phyloP scores from a whole-genome alignment of 1,284 basidiomycete genomes.

The Leccinum proliferum region DNA sequence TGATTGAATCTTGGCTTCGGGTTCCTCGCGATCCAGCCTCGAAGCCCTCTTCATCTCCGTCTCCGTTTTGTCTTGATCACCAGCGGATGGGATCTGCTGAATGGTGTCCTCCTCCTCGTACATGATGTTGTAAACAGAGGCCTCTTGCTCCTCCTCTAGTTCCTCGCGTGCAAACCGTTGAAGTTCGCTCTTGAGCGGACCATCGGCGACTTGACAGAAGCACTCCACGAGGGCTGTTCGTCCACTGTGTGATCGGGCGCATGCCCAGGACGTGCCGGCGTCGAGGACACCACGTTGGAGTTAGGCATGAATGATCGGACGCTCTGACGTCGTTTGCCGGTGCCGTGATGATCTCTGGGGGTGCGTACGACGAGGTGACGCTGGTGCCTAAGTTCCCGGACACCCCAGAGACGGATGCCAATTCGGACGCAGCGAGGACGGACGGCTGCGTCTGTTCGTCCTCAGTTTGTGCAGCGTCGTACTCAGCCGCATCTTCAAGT shows the following conservation, averaged over 20 bases:
- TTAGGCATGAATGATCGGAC: constrained; percentile 65
- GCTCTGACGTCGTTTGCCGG: constrained; percentile 30
- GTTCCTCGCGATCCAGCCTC: constrained; percentile 43
- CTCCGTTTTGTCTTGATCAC: constrained; percentile 46
- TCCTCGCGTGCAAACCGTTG: constrained; percentile 46
- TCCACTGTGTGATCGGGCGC: constrained; percentile 37
- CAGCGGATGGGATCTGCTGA: constrained; percentile 24
- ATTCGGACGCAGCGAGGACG: constrained; percentile 13
- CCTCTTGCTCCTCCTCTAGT: constrained; percentile 6
- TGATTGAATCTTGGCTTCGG: constrained; percentile 43
- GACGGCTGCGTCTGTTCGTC: constrained; percentile 39
- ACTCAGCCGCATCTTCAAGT: constrained; percentile 58
- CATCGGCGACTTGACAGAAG: constrained; percentile 67
- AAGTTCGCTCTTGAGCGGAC: constrained; percentile 64
- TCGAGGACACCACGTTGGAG: constrained; percentile 66
- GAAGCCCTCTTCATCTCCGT: constrained; percentile 35
- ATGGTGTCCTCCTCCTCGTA: constrained; percentile 31
- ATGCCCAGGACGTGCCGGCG: constrained; percentile 49
- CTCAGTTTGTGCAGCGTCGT: constrained; percentile 40
- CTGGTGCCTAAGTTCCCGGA: not conserved
- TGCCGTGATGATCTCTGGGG: not conserved
- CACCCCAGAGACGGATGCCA: constrained; percentile 3
- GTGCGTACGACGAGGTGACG: not conserved
- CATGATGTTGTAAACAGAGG: constrained; percentile 20
- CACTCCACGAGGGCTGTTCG: constrained; percentile 56